Evolutionary conservation across 192 early-diverging fungal species (phyloP), one percentile per base, ranked within the genome.

Genomic region (Obelidium mucronatum): DNA sequence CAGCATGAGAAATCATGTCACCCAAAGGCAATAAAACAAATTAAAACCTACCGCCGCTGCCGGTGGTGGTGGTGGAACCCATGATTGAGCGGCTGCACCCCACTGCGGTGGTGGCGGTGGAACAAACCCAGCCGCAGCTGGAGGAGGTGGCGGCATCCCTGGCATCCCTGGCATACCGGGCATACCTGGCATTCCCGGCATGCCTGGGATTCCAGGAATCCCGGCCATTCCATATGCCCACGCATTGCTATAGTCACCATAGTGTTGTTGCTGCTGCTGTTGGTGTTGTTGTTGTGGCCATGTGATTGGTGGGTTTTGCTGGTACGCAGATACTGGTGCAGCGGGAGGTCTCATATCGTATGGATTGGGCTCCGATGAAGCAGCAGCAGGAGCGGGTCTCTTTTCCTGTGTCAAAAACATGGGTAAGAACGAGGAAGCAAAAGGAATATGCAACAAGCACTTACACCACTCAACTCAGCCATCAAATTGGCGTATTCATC

Each of bases 401-500:
- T 37, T 52, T 53, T 64, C 77, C 68, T 28, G 71, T 71, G 37
- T 67, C 73, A 35, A 63, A 69, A 48, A 76, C 62, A 15, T 28
- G 58, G 59, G 58, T 24, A 56, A 58, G 58, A 30, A 11, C 13
- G 35, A 13, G 69, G 3, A 22, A n/a, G n/a, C 22, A 37, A n/a
- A n/a, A n/a, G n/a, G n/a, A 22, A 52, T 19, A 19, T 13, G 61
- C 0, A 33, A 13, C 26, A 11, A 56, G 33, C n/a, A 44, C 26
- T 42, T 30, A 2, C 2, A 40, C 40, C 58, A 62, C 94, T 94
- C 22, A 99, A 80, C 80, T 99, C 97, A 31, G 94, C 95, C 96
- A 99, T 98, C 59, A 99, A 83, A 68, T 86, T 95, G 60, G 92
- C 83, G 69, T 97, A 97, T 80, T 99, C 96, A 3, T 86, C 85